A percentile compares a stretch with the other conserved stretches of the same genome.
These are phyloP conservation scores for Hypocrella siamensis DNA, from an alignment of 2,329 filamentous ascomycete genomes.

Conservation along the genomic window DNA sequence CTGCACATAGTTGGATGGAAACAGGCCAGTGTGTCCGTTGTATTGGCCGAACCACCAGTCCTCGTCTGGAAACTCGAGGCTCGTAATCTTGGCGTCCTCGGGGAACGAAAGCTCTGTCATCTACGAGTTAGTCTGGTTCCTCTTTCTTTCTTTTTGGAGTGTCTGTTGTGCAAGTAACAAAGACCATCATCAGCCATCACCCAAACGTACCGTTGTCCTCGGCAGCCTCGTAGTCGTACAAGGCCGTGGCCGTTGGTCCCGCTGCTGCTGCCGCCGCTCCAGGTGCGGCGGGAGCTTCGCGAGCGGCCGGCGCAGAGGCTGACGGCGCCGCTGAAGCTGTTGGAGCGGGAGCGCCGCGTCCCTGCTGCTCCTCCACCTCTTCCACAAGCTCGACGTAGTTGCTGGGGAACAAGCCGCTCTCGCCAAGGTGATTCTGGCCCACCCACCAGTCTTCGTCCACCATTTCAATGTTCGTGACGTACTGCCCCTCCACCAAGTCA, in stretches of 20 bases:
- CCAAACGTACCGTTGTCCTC: slow-evolving; percentile 63
- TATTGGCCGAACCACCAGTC: slow-evolving; percentile 97
- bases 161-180: neutral
- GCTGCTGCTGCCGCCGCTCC: slow-evolving; percentile 23
- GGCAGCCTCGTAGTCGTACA: slow-evolving; percentile 93
- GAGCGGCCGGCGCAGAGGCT: slow-evolving; percentile 4
- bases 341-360: slow-evolving; percentile 12
- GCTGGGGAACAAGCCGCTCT: slow-evolving; percentile 84
- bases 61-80: slow-evolving; percentile 89
- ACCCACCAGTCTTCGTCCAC: slow-evolving; percentile 99
- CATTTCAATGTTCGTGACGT: slow-evolving; percentile 86
- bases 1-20: slow-evolving; percentile 60
- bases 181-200: too few species aligned
- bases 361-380: slow-evolving; percentile 26
- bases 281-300: slow-evolving; percentile 21
- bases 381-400: slow-evolving; percentile 88
- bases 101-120: slow-evolving; percentile 61
- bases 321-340: slow-evolving; percentile 20
- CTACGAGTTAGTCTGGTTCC: slow-evolving; percentile 11
- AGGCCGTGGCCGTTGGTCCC: slow-evolving; percentile 60
- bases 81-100: slow-evolving; percentile 68
- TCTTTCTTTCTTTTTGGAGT: too few species aligned
- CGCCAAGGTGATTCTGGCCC: slow-evolving; percentile 72
- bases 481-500: slow-evolving; percentile 75
- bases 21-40: slow-evolving; percentile 65